Percentiles rank a stretch among this genome's conserved stretches.
Conservation (phyloP, 2,329 filamentous ascomycete genomes). For the Plenodomus tracheiphilus region DNA sequence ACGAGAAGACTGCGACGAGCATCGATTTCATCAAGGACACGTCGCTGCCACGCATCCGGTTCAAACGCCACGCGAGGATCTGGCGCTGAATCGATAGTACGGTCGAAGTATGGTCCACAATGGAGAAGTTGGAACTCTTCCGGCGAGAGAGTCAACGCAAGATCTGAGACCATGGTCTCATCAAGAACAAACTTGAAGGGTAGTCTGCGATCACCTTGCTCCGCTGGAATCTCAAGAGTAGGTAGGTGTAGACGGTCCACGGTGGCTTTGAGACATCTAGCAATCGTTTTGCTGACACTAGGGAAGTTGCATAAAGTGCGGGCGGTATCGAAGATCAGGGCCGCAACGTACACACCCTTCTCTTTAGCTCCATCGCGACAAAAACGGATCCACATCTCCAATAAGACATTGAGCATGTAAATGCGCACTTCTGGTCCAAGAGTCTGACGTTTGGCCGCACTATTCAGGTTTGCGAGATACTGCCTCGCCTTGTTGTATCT, state of each 20-base stretch:
- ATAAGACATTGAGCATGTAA: constrained; percentile 54
- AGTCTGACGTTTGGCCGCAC: constrained; percentile 43
- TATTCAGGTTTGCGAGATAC: constrained; percentile 51
- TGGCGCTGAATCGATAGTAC: constrained; percentile 69
- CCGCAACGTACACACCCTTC: constrained; percentile 36
- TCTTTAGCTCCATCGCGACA: constrained; percentile 36
- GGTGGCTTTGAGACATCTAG: constrained; percentile 38
- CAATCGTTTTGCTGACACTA: constrained; percentile 35
- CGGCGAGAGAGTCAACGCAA: constrained; percentile 47
- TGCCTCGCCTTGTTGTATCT: constrained; percentile 56
- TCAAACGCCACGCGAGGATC: constrained; percentile 73
- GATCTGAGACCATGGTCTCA: constrained; percentile 20
- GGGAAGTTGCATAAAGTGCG: constrained; percentile 31
- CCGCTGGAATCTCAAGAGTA: constrained; percentile 32
- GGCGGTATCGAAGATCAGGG: constrained; percentile 38
- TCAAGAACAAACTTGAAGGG: constrained; percentile 48
- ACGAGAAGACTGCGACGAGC: constrained; percentile 71
- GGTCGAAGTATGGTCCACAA: constrained; percentile 74
- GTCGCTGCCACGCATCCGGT: constrained; percentile 76
- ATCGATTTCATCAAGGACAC: constrained; percentile 74
- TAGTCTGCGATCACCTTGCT: constrained; percentile 45
- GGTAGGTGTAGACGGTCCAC: constrained; percentile 47
- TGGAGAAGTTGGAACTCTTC: constrained; percentile 68
- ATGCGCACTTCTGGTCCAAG: constrained; percentile 53
- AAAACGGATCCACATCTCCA: constrained; percentile 52